Base-by-base conservation (phyloP, 1,284 basidiomycete species). In the Neonothopanus nambi region DNA sequence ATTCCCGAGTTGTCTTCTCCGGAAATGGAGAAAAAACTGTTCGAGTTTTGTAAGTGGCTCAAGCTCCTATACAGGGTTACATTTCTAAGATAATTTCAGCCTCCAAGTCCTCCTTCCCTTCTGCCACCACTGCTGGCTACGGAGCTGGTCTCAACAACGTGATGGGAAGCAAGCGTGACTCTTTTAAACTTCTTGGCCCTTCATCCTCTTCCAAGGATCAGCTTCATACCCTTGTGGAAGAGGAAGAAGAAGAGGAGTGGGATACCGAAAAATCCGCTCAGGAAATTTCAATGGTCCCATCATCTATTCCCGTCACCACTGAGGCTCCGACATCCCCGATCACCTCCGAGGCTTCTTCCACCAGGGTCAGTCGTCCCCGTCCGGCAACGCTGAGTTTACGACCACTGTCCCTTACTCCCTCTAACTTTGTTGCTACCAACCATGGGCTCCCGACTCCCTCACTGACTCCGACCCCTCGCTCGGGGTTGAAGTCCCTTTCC, bases 201-300 rank as follows among this genome's bases (percentile, higher is more conserved):
- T 79, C 82, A 4, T 79, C 80, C 1, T 75, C 79, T 5, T 79
- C 82, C 44, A 91, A 89, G 65, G 89, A 91, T 64, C 81, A 86
- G 59, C 76, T 92, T 7, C 78, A 81, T 55, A 91, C 89, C 7
- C 76, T 92, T 26, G 69, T 91, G 30, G 89, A 92, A 66, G 89
- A 91, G 61, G 89, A 91, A 33, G 89, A 91, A 50, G 89, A 91
- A 39, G 89, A 91, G 23, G 87, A 88, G 30, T 70, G 72, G 37
- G 60, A 57, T 18, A 21, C 3, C 28, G 30, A 49, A 17, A 54
- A 54, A 37, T 45, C 24, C 9, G 9, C 7, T 3, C 24, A 45
- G 11, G 17, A 24, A 17, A 3, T n/a, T 21, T n/a, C 41, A 8
- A 7, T 20, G 8, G 8, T 23, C 18, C 21, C 41, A n/a, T 17